phyloP scores from a whole-genome alignment of 1,284 basidiomycete genomes.

The Laetiporus sulphureus region DNA sequence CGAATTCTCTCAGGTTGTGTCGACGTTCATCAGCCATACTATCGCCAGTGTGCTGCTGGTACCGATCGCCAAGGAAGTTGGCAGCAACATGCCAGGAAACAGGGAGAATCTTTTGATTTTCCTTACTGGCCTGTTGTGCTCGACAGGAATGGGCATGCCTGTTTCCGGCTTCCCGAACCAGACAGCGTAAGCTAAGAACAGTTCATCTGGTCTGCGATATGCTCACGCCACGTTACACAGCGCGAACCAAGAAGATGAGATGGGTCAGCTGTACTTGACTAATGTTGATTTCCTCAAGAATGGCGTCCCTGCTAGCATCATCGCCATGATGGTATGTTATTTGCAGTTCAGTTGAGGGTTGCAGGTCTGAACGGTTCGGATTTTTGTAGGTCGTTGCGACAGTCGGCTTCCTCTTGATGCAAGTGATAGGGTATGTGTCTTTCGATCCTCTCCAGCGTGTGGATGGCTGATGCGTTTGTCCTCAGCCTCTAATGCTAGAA shows the following conservation, averaged over 20 bases:
- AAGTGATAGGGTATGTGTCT: conserved; percentile 2
- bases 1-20: conserved; percentile 65
- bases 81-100: conserved; percentile 60
- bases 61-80: conserved; percentile 92
- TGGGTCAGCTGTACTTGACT: conserved; percentile 82
- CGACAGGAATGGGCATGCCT: conserved; percentile 96
- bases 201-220: conserved; percentile 9
- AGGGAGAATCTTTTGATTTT: conserved; percentile 84
- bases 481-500: no score
- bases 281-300: conserved; percentile 92
- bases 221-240: conserved; percentile 31
- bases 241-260: conserved; percentile 92
- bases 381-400: conserved; percentile 1
- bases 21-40: conserved; percentile 92
- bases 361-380: not conserved
- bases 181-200: conserved; percentile 66
- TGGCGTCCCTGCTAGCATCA: conserved; percentile 85
- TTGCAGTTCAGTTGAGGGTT: not conserved
- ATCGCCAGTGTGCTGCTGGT: conserved; percentile 95
- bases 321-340: conserved; percentile 68
- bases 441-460: no score
- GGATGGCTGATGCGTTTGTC: no score
- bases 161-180: conserved; percentile 98
- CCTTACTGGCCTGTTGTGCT: conserved; percentile 89
- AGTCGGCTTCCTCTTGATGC: conserved; percentile 2